phyloP scores from a whole-genome alignment of 257 asterid genomes.

The Agastache rugosa region DNA sequence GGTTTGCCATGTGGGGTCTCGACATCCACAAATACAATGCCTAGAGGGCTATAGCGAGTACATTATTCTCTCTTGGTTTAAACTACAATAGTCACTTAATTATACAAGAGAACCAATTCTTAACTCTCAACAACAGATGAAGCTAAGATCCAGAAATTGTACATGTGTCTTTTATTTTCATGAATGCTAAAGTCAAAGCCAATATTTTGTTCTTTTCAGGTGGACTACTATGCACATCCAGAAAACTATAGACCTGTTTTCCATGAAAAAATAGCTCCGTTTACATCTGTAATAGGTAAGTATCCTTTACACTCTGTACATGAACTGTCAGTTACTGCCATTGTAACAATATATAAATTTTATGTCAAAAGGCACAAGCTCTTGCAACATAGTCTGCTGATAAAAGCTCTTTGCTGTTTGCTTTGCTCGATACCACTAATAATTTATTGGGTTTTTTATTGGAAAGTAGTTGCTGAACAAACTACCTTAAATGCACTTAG shows the following conservation, averaged over 20 bases:
- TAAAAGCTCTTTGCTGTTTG: slow-evolving; percentile 7
- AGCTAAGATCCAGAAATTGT: not conserved
- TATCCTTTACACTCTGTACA: slow-evolving; percentile 30
- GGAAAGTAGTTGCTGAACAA: not conserved
- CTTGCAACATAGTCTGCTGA: slow-evolving; percentile 10
- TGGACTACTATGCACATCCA: slow-evolving; percentile 92
- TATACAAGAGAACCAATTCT: no score
- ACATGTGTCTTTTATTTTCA: slow-evolving; percentile 4
- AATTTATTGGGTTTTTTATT: not conserved
- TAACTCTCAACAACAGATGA: not conserved
- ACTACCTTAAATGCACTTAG: slow-evolving; percentile 7
- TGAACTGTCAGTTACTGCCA: not conserved
- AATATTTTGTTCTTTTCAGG: slow-evolving; percentile 52
- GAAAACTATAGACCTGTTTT: slow-evolving; percentile 79
- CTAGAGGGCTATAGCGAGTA: no score
- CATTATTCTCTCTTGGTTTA: no score
- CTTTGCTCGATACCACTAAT: not conserved
- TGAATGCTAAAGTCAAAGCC: slow-evolving; percentile 28
- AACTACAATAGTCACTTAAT: no score
- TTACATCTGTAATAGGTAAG: slow-evolving; percentile 86
- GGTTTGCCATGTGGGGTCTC: no score
- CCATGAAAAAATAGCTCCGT: slow-evolving; percentile 87
- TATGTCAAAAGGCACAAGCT: not conserved
- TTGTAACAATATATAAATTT: not conserved
- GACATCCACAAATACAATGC: no score